Evolutionary conservation across 495 filamentous ascomycete species (phyloP).

Genomic region (Hypoxylon fuscum): DNA sequence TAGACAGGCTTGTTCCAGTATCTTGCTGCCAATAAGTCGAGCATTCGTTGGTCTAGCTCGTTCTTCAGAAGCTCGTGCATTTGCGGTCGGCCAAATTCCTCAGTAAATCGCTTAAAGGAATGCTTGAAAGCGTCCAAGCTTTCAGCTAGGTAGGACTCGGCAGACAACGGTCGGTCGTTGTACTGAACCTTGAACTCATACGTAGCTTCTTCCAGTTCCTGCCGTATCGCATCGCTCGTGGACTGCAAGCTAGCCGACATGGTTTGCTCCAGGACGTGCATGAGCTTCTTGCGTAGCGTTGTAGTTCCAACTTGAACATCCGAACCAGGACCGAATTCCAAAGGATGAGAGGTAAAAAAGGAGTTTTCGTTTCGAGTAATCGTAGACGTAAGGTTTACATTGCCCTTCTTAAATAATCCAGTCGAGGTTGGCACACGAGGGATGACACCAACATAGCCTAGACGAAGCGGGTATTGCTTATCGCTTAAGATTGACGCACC

Average conservation of each 20-base stretch:
- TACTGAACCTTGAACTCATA: slow-evolving; percentile 99
- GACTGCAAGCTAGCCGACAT: slow-evolving; percentile 90
- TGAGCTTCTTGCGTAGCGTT: slow-evolving; percentile 90
- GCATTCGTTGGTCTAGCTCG: slow-evolving; percentile 91
- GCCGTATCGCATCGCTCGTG: slow-evolving; percentile 89
- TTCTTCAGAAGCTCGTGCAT: slow-evolving; percentile 89
- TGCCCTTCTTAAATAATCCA: slow-evolving; percentile 86
- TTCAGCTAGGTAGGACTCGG: slow-evolving; percentile 95
- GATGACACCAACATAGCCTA: slow-evolving; percentile 98
- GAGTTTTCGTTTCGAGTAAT: slow-evolving; percentile 89
- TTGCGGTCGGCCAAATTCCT: slow-evolving; percentile 87
- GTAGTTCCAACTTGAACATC: slow-evolving; percentile 81
- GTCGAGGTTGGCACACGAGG: slow-evolving; percentile 74
- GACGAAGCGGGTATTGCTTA: slow-evolving; percentile 89
- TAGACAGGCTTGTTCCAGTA: slow-evolving; percentile 99
- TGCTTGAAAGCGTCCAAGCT: slow-evolving; percentile 97
- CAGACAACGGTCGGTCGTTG: slow-evolving; percentile 93
- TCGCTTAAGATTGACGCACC: slow-evolving; percentile 82
- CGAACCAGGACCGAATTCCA: slow-evolving; percentile 78
- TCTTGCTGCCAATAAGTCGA: slow-evolving; percentile 91
- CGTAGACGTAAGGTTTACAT: slow-evolving; percentile 78
- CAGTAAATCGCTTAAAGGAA: slow-evolving; percentile 91
- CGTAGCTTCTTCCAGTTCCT: slow-evolving; percentile 95
- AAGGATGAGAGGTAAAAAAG: slow-evolving; percentile 85
- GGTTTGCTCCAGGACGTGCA: slow-evolving; percentile 95